Conservation (phyloP, 83 land plant species). For the Diphasiastrum complanatum region DNA sequence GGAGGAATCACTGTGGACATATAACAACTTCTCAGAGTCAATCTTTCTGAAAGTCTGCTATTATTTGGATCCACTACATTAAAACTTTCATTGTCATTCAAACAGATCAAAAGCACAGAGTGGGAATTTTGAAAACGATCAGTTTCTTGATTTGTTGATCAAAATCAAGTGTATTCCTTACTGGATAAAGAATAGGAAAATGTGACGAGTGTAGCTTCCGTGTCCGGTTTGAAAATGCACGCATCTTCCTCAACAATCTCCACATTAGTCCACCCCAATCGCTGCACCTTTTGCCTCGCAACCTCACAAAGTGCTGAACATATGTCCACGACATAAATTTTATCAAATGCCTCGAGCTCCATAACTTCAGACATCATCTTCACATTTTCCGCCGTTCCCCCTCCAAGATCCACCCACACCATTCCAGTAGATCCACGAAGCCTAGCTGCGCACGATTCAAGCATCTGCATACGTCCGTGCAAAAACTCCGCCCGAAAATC, state of each 20-base stretch:
- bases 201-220: slow-evolving; percentile 34
- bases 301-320: slow-evolving; percentile 24
- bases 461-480: slow-evolving; percentile 23
- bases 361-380: slow-evolving; percentile 31
- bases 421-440: slow-evolving; percentile 14
- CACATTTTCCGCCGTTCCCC: slow-evolving; percentile 40
- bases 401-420: slow-evolving; percentile 38
- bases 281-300: slow-evolving; percentile 15
- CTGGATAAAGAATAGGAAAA: slow-evolving; percentile 41
- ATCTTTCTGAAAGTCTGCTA: background rate
- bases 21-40: background rate
- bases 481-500: slow-evolving; percentile 27
- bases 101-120: background rate
- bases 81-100: background rate
- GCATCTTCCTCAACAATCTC: slow-evolving; percentile 35
- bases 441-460: slow-evolving; percentile 30
- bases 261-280: slow-evolving; percentile 35
- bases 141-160: background rate
- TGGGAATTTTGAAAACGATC: background rate
- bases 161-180: slow-evolving; percentile 6
- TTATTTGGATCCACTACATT: background rate
- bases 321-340: slow-evolving; percentile 36
- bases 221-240: slow-evolving; percentile 12
- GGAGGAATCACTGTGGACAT: slow-evolving; percentile 25
- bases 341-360: slow-evolving; percentile 19